Evolutionary conservation across 306 rosid genomes (phyloP), one percentile per base, ranked within the genome.

Genomic region (Aeschynomene evenia): DNA sequence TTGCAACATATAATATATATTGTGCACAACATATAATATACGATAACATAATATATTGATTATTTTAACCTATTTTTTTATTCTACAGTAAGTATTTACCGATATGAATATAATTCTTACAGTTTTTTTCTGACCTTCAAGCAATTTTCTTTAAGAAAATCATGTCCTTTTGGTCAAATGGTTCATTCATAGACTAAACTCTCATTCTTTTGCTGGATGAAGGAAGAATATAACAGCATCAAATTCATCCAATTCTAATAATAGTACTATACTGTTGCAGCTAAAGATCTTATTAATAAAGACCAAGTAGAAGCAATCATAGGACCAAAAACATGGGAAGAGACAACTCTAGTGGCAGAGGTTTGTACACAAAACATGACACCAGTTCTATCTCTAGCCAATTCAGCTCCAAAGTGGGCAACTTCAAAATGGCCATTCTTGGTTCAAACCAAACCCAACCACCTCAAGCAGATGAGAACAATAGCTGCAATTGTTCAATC

Each of bases 281-380:
- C 85, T 16, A 71, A 46, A 54, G 78, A 77, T 67, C 83, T 79
- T 15, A 79, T 81, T 40, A 40, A 20, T 3, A 40, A 21, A 54
- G 57, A 72, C 5, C 28, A 54, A 0, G 85, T 79, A 13, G 70
- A 81, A 65, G 91, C 79, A n/a, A 75, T 86, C 7, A 24, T 86
- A 23, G 84, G 82, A 57, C 81, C 81, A 0, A 73, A 63, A 14
- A 66, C 81, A 63, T 86, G 91, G 88, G 86, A 81, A 70, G 81
- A 63, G 51, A 70, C 80, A n/a, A 62, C 59, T 16, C 36, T 74
- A 22, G 85, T 81, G 16, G 85, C 80, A 11, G 69, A 76, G 53
- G 15, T 79, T 48, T 75, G 79, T 26, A 83, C 40, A 55, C 61
- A 70, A 60, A 51, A 50, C 1, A 62, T 28, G 11, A 70, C 54